phyloP scores from a whole-genome alignment of 2,329 filamentous ascomycete species.

The Intubia oerlemansii region DNA sequence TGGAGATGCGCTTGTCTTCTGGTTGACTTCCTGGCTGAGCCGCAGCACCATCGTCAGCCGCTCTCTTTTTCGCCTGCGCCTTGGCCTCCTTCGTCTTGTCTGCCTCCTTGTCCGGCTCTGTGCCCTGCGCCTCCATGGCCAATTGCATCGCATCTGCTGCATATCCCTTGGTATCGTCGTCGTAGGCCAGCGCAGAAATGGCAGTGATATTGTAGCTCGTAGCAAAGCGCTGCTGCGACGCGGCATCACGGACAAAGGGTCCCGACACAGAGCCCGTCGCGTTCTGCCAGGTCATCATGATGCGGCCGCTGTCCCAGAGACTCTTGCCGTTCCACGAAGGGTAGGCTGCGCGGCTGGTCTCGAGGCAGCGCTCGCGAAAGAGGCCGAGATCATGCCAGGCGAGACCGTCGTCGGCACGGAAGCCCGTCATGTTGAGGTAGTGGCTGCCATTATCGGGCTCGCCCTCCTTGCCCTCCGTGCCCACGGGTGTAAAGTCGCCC shows the following conservation, averaged over 20 bases:
- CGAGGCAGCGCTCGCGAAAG: conserved; percentile 43
- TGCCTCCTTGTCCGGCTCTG: background rate
- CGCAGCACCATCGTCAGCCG: background rate
- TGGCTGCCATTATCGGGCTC: conserved; percentile 8
- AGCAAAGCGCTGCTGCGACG: conserved; percentile 22
- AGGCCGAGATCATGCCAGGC: conserved; percentile 53
- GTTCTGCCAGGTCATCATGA: conserved; percentile 46
- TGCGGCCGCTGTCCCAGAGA: conserved; percentile 13
- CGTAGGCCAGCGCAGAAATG: conserved; percentile 43
- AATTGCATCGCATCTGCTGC: too few species aligned
- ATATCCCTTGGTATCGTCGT: conserved; percentile 6
- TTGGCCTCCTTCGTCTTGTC: background rate
- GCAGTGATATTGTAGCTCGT: conserved; percentile 40
- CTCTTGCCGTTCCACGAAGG: conserved; percentile 8
- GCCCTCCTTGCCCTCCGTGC: conserved; percentile 8
- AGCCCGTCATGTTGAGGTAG: conserved; percentile 55
- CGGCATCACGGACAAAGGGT: conserved; percentile 44
- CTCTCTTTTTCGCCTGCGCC: background rate
- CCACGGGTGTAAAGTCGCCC: conserved; percentile 29
- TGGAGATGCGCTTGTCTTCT: too few species aligned
- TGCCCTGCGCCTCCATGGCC: background rate
- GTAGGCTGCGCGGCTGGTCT: conserved; percentile 34
- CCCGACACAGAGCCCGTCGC: conserved; percentile 57
- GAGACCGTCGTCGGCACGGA: conserved; percentile 51
- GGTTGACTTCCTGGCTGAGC: too few species aligned